Evolutionary conservation across 306 rosid species (phyloP).

Genomic region (Hippophae rhamnoides): DNA sequence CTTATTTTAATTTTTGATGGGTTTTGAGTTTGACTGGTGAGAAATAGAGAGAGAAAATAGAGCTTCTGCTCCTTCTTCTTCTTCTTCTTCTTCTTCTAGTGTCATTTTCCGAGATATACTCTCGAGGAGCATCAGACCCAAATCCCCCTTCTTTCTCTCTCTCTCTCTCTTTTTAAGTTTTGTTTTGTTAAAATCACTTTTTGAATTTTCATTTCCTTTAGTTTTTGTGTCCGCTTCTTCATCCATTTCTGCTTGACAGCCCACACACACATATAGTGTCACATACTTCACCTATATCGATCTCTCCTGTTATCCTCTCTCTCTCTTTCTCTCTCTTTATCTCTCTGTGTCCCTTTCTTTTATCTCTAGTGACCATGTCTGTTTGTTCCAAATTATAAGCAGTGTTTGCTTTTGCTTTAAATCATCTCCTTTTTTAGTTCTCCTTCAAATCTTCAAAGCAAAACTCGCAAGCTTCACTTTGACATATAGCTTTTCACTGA

Average conservation of each 20-base stretch:
- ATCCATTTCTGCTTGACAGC: conserved; percentile 13
- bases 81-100: conserved; percentile 37
- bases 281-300: background rate
- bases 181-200: background rate
- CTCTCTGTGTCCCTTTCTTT: conserved; percentile 1
- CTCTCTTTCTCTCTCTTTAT: conserved; percentile 8
- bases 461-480: too few species aligned
- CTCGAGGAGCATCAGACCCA: conserved; percentile 36
- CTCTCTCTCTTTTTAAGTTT: conserved; percentile 12
- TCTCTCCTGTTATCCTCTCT: background rate
- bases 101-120: conserved; percentile 84
- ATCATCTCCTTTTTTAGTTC: too few species aligned
- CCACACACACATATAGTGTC: conserved; percentile 3
- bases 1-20: conserved; percentile 44
- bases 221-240: conserved; percentile 14
- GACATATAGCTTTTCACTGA: too few species aligned
- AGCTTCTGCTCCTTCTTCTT: conserved; percentile 18
- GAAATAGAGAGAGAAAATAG: conserved; percentile 17
- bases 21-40: conserved; percentile 17
- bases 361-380: background rate
- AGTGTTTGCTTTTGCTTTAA: background rate
- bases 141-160: conserved; percentile 14
- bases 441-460: background rate
- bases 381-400: background rate
- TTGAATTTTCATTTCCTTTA: background rate